phyloP scores from a whole-genome alignment of 208 protist species.

The Phytomonas francai region DNA sequence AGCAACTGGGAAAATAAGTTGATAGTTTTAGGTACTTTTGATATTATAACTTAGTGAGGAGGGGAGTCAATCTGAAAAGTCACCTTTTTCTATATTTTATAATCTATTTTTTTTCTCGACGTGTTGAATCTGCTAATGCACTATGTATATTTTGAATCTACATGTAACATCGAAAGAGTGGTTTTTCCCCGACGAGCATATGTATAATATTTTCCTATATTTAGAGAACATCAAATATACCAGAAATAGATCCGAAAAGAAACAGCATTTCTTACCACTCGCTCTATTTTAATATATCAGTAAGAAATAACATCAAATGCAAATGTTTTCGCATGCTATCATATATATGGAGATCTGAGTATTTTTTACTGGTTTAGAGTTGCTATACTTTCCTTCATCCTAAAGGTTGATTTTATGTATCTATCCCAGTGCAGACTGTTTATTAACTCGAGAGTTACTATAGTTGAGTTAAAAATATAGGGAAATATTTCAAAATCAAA shows the following conservation, averaged over 20 bases:
- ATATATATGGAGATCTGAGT: too few species aligned
- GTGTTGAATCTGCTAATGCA: not conserved
- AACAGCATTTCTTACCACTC: too few species aligned
- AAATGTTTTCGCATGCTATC: constrained; percentile 3
- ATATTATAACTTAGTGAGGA: not conserved
- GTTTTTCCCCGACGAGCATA: too few species aligned
- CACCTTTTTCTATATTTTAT: not conserved
- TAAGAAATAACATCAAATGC: not conserved
- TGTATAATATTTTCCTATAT: too few species aligned
- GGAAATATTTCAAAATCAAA: not conserved
- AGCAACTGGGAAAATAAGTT: not conserved
- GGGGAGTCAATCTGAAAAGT: not conserved
- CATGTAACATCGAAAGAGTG: too few species aligned
- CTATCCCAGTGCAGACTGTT: constrained; percentile 1
- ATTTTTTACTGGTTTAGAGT: too few species aligned
- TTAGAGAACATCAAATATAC: too few species aligned
- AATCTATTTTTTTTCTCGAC: not conserved
- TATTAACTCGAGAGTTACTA: constrained; percentile 1
- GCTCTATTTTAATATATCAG: constrained; percentile 4
- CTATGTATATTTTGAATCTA: not conserved
- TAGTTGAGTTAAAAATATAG: not conserved
- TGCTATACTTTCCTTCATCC: too few species aligned
- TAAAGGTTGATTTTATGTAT: not conserved
- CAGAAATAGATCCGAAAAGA: too few species aligned
- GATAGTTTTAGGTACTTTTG: not conserved